phyloP scores from a whole-genome alignment of 306 rosid species.

The Gastrolobium villosum region DNA sequence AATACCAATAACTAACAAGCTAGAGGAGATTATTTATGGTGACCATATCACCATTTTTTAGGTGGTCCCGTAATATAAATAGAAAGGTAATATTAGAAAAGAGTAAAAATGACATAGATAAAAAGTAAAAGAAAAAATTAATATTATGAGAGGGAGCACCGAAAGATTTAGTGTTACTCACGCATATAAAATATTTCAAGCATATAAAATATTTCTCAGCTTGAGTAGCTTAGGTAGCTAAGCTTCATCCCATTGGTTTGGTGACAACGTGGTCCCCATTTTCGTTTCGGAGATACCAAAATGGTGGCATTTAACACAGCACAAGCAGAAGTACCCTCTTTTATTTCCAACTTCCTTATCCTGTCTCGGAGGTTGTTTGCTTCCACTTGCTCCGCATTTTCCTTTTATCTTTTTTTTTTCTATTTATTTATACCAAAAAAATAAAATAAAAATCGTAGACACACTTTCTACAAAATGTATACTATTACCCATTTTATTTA shows the following conservation, averaged over 20 bases:
- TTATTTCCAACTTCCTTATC: conserved; percentile 22
- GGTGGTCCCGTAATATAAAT: too few species aligned
- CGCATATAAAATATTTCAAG: too few species aligned
- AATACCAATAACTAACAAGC: conserved; percentile 41
- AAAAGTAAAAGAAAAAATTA: too few species aligned
- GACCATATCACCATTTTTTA: too few species aligned
- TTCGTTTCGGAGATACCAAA: conserved; percentile 35
- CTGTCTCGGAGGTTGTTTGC: not conserved
- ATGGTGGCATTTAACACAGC: conserved; percentile 35
- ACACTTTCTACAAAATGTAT: not conserved
- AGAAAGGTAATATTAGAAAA: too few species aligned
- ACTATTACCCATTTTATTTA: not conserved
- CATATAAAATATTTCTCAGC: too few species aligned
- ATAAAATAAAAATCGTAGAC: too few species aligned
- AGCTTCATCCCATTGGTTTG: conserved; percentile 35
- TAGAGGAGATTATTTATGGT: too few species aligned
- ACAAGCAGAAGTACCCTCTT: conserved; percentile 10
- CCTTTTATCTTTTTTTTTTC: not conserved
- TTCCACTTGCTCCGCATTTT: conserved; percentile 3
- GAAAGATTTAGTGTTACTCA: too few species aligned
- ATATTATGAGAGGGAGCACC: too few species aligned
- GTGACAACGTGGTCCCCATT: conserved; percentile 52
- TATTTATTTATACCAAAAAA: conserved; percentile 18
- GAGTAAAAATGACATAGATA: too few species aligned
- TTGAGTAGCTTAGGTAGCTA: conserved; percentile 16